Conservation (phyloP, 192 early-diverging fungal genomes). For the Mortierella antarctica region DNA sequence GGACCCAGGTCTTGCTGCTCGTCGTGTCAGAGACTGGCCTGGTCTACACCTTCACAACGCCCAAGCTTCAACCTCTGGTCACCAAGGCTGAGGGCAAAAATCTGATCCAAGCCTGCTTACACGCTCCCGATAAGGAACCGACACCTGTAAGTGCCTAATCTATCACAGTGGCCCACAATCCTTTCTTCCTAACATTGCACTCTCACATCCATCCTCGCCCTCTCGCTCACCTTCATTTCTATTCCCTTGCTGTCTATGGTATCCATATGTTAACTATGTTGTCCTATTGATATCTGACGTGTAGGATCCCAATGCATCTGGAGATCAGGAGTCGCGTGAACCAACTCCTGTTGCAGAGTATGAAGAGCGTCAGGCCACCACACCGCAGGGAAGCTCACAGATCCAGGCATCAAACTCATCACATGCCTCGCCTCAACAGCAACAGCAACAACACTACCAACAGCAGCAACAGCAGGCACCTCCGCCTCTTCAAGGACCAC, state of each 20-base stretch:
- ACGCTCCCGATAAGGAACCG: slow-evolving; percentile 76
- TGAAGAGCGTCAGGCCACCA: neutral
- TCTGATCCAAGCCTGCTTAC: slow-evolving; percentile 92
- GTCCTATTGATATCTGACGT: neutral
- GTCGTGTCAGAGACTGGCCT: slow-evolving; percentile 96
- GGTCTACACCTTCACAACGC: slow-evolving; percentile 95
- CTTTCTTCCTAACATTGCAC: neutral
- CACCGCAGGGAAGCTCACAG: neutral
- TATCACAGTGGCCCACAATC: neutral
- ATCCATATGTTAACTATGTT: too few relatives aligned
- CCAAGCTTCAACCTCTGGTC: slow-evolving; percentile 92
- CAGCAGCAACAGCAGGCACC: slow-evolving; percentile 11
- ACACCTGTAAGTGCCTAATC: slow-evolving; percentile 34
- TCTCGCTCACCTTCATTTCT: neutral
- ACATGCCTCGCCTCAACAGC: slow-evolving; percentile 14
- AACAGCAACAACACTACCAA: slow-evolving; percentile 6
- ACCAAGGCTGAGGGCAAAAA: slow-evolving; percentile 93
- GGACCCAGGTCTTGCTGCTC: slow-evolving; percentile 92
- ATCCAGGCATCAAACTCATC: slow-evolving; percentile 5
- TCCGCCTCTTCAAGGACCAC: neutral
- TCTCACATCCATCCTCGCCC: neutral
- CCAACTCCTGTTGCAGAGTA: slow-evolving; percentile 3
- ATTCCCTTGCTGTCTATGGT: too few relatives aligned
- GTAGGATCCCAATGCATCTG: neutral
- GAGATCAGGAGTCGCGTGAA: slow-evolving; percentile 10